Conservation (phyloP, 345 rosid genomes). For the Acer negundo region DNA sequence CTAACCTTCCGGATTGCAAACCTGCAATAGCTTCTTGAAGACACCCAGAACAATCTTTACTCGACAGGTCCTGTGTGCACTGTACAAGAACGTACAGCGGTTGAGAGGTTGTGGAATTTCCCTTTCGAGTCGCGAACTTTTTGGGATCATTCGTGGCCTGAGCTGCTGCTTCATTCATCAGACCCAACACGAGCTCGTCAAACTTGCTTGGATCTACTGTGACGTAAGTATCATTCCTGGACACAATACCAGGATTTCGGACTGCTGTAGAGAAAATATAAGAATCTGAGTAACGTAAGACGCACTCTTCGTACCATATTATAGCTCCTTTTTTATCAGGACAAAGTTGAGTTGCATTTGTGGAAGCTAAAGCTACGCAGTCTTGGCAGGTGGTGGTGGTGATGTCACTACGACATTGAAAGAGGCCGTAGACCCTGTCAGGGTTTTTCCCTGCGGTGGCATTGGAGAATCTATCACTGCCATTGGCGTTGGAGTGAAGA, state of each 20-base stretch:
- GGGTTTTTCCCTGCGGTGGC: neutral
- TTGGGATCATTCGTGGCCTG: neutral
- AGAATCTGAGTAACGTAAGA: slow-evolving; percentile 20
- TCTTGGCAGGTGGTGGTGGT: neutral
- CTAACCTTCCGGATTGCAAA: neutral
- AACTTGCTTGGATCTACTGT: neutral
- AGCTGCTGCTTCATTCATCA: neutral
- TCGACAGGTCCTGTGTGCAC: slow-evolving; percentile 40
- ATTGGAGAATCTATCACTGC: too few species aligned
- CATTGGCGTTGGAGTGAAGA: too few species aligned
- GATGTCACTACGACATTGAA: slow-evolving; percentile 16
- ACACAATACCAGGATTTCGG: rapidly evolving
- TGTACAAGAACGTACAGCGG: slow-evolving; percentile 24
- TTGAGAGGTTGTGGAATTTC: neutral
- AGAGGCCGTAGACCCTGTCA: slow-evolving; percentile 8
- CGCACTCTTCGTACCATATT: slow-evolving; percentile 14
- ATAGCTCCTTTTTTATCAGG: neutral
- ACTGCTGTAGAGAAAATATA: slow-evolving; percentile 1
- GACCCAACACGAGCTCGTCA: neutral
- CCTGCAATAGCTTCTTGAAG: neutral
- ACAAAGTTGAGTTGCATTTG: neutral
- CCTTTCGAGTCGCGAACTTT: slow-evolving; percentile 17
- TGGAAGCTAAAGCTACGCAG: neutral
- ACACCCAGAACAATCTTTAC: slow-evolving; percentile 18
- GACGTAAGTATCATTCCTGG: too few species aligned